Conservation (phyloP, 2,329 filamentous ascomycete genomes). For the Rutstroemia sp. region DNA sequence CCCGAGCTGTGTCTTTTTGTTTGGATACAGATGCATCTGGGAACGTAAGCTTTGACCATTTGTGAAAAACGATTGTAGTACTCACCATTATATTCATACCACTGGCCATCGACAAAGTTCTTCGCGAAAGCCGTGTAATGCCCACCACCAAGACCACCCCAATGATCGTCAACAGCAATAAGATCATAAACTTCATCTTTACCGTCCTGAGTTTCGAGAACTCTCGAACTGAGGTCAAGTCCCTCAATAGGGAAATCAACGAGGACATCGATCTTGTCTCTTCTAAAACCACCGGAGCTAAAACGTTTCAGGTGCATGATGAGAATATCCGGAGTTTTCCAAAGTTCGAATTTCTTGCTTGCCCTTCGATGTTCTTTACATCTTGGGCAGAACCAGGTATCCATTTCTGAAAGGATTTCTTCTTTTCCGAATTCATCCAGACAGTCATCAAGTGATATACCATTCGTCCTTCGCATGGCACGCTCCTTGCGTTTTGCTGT, state of each 20-base stretch:
- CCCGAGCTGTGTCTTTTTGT: slow-evolving; percentile 49
- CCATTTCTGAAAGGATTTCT: slow-evolving; percentile 87
- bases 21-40: slow-evolving; percentile 68
- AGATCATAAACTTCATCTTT: slow-evolving; percentile 86
- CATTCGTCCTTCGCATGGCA: slow-evolving; percentile 58
- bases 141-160: slow-evolving; percentile 83
- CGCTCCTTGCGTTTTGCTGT: slow-evolving; percentile 56
- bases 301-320: slow-evolving; percentile 95
- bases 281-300: slow-evolving; percentile 70
- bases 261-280: slow-evolving; percentile 85
- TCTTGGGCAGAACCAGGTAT: slow-evolving; percentile 94
- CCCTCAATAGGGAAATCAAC: slow-evolving; percentile 90
- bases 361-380: slow-evolving; percentile 92
- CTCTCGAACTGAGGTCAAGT: slow-evolving; percentile 72
- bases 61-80: slow-evolving; percentile 8
- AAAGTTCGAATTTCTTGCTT: slow-evolving; percentile 93
- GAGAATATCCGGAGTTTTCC: slow-evolving; percentile 92
- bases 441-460: slow-evolving; percentile 82
- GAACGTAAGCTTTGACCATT: slow-evolving; percentile 33
- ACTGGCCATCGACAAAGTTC: slow-evolving; percentile 81
- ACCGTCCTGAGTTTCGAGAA: slow-evolving; percentile 71
- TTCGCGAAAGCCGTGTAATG: slow-evolving; percentile 95
- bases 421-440: slow-evolving; percentile 91
- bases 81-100: slow-evolving; percentile 97
- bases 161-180: slow-evolving; percentile 94